A percentile compares a stretch with the other conserved stretches of the same genome.
Conservation (phyloP, 2,329 filamentous ascomycete species). For the Emmonsiellopsis sp. region DNA sequence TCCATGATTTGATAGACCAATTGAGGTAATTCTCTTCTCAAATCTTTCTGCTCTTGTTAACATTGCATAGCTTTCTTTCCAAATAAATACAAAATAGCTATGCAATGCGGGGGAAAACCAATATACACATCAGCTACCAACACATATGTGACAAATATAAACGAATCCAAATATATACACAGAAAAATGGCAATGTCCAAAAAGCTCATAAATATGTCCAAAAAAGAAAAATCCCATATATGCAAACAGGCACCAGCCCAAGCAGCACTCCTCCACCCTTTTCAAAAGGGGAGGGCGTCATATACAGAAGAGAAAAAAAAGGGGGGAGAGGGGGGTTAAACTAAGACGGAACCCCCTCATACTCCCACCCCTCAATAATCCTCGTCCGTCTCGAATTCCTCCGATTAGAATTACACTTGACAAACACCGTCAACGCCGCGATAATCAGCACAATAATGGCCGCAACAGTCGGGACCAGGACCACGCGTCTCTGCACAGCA, state of each 20-base stretch:
- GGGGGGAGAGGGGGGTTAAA: neutral
- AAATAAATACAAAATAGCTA: no score
- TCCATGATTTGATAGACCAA: no score
- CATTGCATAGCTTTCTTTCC: no score
- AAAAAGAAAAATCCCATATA: neutral
- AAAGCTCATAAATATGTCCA: neutral
- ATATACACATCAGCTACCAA: no score
- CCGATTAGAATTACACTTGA: conserved; percentile 56
- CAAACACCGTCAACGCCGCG: conserved; percentile 52
- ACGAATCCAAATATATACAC: neutral
- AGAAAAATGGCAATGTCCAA: neutral
- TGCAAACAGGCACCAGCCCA: no score
- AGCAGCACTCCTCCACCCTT: no score
- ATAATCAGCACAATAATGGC: conserved; percentile 54
- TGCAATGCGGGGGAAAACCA: no score
- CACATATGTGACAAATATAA: no score
- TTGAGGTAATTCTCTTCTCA: no score
- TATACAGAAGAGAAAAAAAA: neutral
- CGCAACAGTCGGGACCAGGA: conserved; percentile 54
- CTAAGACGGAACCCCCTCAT: conserved; percentile 56
- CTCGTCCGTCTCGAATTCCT: conserved; percentile 43
- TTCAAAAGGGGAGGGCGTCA: no score
- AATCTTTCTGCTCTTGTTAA: no score
- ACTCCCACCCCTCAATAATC: conserved; percentile 51
- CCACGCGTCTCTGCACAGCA: conserved; percentile 36